A percentile compares a stretch with the other conserved stretches of the same genome.
Conservation (phyloP, 495 filamentous ascomycete species). For the Talaromyces adpressus region DNA sequence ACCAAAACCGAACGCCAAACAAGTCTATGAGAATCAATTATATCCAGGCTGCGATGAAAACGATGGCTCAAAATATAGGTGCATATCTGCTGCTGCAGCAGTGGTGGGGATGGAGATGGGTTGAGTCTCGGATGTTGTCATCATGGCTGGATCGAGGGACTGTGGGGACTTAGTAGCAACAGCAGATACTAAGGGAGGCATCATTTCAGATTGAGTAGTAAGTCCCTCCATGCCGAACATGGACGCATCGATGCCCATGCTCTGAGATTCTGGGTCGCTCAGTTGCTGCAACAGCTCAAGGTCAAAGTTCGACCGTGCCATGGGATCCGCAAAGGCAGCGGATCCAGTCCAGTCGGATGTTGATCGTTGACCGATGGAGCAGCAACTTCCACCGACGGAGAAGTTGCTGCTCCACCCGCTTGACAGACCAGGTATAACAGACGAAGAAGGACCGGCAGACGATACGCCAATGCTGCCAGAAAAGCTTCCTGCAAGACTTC, state of each 20-base stretch:
- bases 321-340: constrained; percentile 24
- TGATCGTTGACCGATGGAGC: constrained; percentile 21
- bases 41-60: background rate
- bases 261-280: constrained; percentile 19
- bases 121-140: constrained; percentile 2
- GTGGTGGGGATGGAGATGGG: constrained; percentile 1
- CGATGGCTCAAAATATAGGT: background rate
- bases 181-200: background rate
- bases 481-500: constrained; percentile 35
- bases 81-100: background rate
- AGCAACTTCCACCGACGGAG: constrained; percentile 15
- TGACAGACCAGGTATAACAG: constrained; percentile 19
- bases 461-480: constrained; percentile 29
- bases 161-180: background rate
- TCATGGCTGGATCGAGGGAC: background rate
- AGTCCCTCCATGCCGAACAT: background rate
- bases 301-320: constrained; percentile 39
- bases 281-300: constrained; percentile 33
- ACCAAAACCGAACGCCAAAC: background rate
- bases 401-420: constrained; percentile 35
- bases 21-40: background rate
- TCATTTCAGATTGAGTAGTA: background rate
- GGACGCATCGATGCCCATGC: background rate
- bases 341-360: constrained; percentile 23
- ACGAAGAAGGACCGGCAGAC: constrained; percentile 17